A percentile compares a stretch with the other conserved stretches of the same genome.
Evolutionary conservation across 768 basidiomycete species (phyloP).

Genomic region (Dentipellis sp.): DNA sequence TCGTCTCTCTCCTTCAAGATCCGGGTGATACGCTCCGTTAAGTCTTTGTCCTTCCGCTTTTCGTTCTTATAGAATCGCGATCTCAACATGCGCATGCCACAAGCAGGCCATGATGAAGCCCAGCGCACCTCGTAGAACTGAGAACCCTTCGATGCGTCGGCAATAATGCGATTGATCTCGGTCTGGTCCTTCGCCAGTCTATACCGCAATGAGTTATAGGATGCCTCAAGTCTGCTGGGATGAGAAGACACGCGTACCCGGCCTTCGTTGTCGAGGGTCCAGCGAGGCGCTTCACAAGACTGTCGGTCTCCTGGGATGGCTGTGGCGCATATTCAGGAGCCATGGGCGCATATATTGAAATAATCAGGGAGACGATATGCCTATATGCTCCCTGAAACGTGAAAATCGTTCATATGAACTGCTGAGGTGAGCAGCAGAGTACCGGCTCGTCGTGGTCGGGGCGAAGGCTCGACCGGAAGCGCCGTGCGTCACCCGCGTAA

Average conservation of each 20-base stretch:
- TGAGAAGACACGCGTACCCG: slow-evolving; percentile 40
- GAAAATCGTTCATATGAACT: too few species aligned
- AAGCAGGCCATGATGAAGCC: neutral
- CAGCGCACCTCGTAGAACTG: slow-evolving; percentile 77
- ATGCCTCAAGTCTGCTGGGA: too few species aligned
- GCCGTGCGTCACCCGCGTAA: too few species aligned
- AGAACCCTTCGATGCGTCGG: slow-evolving; percentile 86
- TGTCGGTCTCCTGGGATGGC: slow-evolving; percentile 54
- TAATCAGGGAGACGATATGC: too few species aligned
- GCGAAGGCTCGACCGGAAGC: too few species aligned
- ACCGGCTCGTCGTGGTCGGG: too few species aligned
- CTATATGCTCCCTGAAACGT: too few species aligned
- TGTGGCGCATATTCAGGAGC: slow-evolving; percentile 14
- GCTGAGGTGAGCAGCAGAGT: too few species aligned
- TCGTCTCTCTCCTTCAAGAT: slow-evolving; percentile 61
- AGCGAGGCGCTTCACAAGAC: slow-evolving; percentile 71
- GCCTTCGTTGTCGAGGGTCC: slow-evolving; percentile 88
- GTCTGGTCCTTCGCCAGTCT: slow-evolving; percentile 70
- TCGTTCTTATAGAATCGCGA: slow-evolving; percentile 50
- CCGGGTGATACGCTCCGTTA: slow-evolving; percentile 66
- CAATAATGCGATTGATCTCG: slow-evolving; percentile 83
- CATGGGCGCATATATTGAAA: too few species aligned
- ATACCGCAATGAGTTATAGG: neutral
- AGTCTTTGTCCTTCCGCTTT: slow-evolving; percentile 79
- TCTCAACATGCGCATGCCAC: neutral